Percentiles rank a stretch among this genome's conserved stretches.
These are phyloP conservation scores for Cutaneotrichosporon cavernicola DNA, from an alignment of 1,284 basidiomycete species.

Conservation along the genomic window DNA sequence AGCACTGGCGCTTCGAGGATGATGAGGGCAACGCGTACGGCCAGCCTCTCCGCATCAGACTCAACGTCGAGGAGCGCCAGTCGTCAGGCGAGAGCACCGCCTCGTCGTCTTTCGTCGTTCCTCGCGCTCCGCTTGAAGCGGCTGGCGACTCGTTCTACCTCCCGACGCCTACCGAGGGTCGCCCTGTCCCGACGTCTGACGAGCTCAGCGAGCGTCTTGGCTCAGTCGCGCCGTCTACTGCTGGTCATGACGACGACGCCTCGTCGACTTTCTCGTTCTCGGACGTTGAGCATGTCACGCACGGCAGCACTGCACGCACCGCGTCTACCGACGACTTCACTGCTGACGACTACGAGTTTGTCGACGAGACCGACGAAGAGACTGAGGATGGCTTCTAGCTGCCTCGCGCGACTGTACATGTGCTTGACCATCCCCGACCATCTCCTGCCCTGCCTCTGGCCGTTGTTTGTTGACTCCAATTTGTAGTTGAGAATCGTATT, in stretches of 20 bases:
- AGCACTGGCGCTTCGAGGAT: conserved; percentile 47
- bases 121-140: conserved; percentile 18
- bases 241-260: conserved; percentile 22
- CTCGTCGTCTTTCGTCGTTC: conserved; percentile 39
- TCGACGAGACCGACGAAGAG: conserved; percentile 27
- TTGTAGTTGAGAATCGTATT: conserved; percentile 2
- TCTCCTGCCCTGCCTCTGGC: background rate
- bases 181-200: conserved; percentile 12
- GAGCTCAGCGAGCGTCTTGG: conserved; percentile 15
- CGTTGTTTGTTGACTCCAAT: background rate
- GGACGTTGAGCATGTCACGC: conserved; percentile 17
- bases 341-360: conserved; percentile 25
- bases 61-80: conserved; percentile 33
- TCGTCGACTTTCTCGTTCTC: conserved; percentile 25
- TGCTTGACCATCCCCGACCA: background rate
- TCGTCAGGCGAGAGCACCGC: conserved; percentile 30
- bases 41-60: conserved; percentile 42
- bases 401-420: background rate
- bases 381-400: conserved; percentile 25
- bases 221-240: conserved; percentile 17
- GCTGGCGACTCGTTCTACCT: conserved; percentile 19
- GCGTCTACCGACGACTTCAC: conserved; percentile 13
- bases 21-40: conserved; percentile 43
- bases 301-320: conserved; percentile 1
- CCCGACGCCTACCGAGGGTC: conserved; percentile 16